Evolutionary conservation across 805 yeast genomes (phyloP), one percentile per base, ranked within the genome.

Genomic region (Komagataella phaffii): DNA sequence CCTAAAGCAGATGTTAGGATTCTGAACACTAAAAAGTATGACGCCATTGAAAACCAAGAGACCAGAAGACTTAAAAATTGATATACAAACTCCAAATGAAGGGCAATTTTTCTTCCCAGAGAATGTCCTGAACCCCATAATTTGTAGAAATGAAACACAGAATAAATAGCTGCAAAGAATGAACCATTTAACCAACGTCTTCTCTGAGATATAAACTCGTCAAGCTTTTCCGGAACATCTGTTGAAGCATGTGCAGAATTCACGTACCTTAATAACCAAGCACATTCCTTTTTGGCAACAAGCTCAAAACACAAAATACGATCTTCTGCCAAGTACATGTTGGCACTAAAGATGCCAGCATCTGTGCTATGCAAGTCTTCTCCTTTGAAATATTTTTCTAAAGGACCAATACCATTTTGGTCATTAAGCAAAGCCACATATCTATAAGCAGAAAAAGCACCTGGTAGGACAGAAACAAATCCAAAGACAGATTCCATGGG

Each of bases 111-210:
- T 55, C 97, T 75, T 1, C 68, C 58, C 19, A 77, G 55, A 7
- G 83, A 75, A 66, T 91, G 99, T 18, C 83, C 81, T 17, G 96
- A 83, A 1, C 73, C 64, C 90, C 95, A 86, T 48, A 93, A 76
- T 55, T 80, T 77, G 57, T 77, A 78, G 64, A 83, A 81, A 65
- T 90, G 95, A 53, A 81, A 77, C 52, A 88, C 76, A 0, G 97
- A 81, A 63, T 93, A 91, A 53, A 89, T 74, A 7, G 95, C 93
- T 0, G 98, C 97, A 69, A 93, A 91, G 61, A 93, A 85, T 0
- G 98, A 89, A 52, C 98, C 98, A 64, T 91, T 91, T 57, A 91
- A 76, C 98, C 98, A 93, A 69, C 98, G 80, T 64, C 98, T 77
- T 71, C 98, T 79, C 67, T 91, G 98, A 45, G 89, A 75, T 36